Conservation (phyloP, 306 rosid genomes). For the Malus orientalis region DNA sequence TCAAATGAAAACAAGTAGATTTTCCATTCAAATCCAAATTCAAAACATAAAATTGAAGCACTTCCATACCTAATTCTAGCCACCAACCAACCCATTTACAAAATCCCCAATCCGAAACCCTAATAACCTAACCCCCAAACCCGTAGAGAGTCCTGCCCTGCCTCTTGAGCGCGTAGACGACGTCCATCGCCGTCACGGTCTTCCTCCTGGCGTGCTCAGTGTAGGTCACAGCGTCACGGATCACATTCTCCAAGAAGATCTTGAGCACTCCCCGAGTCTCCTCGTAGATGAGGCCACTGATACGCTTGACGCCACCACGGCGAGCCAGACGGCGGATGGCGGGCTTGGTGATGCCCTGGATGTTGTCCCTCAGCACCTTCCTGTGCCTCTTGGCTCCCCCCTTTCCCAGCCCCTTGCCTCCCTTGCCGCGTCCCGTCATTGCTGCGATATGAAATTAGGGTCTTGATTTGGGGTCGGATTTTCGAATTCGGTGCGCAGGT, state of each 20-base stretch:
- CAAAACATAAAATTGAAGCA: background rate
- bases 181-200: background rate
- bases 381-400: constrained; percentile 47
- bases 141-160: constrained; percentile 10
- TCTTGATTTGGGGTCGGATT: background rate
- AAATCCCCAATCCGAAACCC: background rate
- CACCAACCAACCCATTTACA: background rate
- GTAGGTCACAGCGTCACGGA: background rate
- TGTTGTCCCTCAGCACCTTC: constrained; percentile 27
- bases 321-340: constrained; percentile 33
- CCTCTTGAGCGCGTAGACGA: background rate
- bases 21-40: background rate
- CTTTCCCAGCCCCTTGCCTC: constrained; percentile 47
- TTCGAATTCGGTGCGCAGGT: background rate
- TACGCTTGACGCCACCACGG: constrained; percentile 37
- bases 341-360: constrained; percentile 37
- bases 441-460: background rate
- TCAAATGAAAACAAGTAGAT: background rate
- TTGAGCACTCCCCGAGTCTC: constrained; percentile 37
- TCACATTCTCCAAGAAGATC: constrained; percentile 5
- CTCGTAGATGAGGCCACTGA: constrained; percentile 38
- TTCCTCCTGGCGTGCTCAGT: background rate
- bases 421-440: constrained; percentile 55
- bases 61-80: background rate
- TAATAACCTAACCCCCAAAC: constrained; percentile 34